Base-by-base conservation (phyloP, 2,329 filamentous ascomycete genomes). In the Penicillium sp. region DNA sequence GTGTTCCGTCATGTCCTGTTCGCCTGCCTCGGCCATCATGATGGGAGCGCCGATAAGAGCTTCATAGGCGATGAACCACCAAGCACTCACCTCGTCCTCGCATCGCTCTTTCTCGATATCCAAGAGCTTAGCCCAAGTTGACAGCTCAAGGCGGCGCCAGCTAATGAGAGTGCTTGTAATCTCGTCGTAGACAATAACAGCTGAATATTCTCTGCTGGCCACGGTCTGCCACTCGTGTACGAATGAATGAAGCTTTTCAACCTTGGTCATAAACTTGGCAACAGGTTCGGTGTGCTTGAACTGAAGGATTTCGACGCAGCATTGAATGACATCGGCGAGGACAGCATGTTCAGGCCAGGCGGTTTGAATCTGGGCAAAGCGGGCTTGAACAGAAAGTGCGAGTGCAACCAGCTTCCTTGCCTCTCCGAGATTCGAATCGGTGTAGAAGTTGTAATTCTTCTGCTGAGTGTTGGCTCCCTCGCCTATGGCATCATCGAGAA, bases 1-100 rank as follows among this genome's bases (percentile, higher is more conserved):
- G 71, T 96, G 91, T 17, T 77, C 73, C 37, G 80, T 77, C 57
- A 95, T 75, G 47, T 87, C 83, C 23, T 86, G 82, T 33, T 83
- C 75, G 1, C 80, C 81, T 25, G 83, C 81, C 56, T 85, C 81
- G 0, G 84, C 78, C 59, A 93, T 82, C 21, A 85, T 83, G 54
- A 90, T 80, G 0, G 93, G 89, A 10, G 87, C 88, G 3, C 87
- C 88, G 65, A 99, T 84, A 42, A 96, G 85, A 5, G 89, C 91
- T 74, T 97, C 91, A 69, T 97, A 99, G 1, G 93, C 92, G 59
- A 97, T 84, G 67, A 97, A 99, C 88, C 93, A 99, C 94, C 94
- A 99, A 17, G 89, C 88, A 67, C 87, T 88, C 2, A 93, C 92
- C 69, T 91, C 88, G 49, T 90, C 84, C 23, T 87, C 81, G 66